phyloP scores from a whole-genome alignment of 768 basidiomycete genomes.

The Sistotremastrum niveocremeum region DNA sequence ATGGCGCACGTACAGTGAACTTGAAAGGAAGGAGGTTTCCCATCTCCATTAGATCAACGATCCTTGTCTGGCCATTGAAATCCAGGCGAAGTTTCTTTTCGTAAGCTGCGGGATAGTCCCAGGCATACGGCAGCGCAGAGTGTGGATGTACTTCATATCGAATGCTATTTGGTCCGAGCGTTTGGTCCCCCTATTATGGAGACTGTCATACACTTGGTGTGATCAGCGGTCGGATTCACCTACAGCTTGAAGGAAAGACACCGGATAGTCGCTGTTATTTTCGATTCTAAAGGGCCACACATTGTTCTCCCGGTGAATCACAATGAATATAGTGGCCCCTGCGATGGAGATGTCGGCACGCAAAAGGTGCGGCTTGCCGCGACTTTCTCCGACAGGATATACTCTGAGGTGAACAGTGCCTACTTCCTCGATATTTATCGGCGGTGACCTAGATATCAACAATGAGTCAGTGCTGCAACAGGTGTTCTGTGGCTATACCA shows the following conservation, averaged over 20 bases:
- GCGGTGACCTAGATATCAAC: constrained; percentile 57
- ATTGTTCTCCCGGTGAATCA: constrained; percentile 48
- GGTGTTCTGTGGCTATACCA: constrained; percentile 40
- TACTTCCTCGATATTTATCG: constrained; percentile 85
- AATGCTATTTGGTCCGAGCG: constrained; percentile 27
- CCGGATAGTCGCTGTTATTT: constrained; percentile 66
- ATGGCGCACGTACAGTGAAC: constrained; percentile 42
- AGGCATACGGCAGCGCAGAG: constrained; percentile 59
- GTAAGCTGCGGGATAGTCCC: constrained; percentile 81
- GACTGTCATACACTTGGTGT: constrained; percentile 11
- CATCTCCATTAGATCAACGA: constrained; percentile 90
- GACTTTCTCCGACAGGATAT: constrained; percentile 22
- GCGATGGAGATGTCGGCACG: constrained; percentile 70
- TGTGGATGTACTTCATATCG: constrained; percentile 42
- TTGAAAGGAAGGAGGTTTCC: constrained; percentile 84
- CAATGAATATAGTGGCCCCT: constrained; percentile 83
- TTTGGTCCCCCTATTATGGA: constrained; percentile 28
- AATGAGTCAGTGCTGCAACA: background rate
- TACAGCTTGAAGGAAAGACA: constrained; percentile 69
- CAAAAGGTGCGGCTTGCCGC: constrained; percentile 40
- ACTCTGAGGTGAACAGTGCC: constrained; percentile 71
- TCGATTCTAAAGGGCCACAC: constrained; percentile 86
- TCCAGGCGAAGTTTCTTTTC: constrained; percentile 66
- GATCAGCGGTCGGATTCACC: constrained; percentile 3
- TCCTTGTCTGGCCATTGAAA: constrained; percentile 45